Conservation (phyloP, 2,329 filamentous ascomycete genomes). For the Ceratocystis huliohia region DNA sequence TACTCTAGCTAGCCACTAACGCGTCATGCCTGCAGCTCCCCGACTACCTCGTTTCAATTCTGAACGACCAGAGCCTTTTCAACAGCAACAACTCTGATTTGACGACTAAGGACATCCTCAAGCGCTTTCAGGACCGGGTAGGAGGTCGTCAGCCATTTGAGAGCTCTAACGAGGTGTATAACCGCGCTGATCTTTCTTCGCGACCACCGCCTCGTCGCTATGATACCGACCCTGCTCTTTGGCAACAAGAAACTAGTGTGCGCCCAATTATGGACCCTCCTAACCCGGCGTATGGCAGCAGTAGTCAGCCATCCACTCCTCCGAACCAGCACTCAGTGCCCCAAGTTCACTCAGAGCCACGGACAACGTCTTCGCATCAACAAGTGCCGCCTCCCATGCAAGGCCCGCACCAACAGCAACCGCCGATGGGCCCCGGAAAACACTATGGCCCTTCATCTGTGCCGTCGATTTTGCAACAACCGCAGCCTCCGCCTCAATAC, state of each 20-base stretch:
- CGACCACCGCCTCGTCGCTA: constrained; percentile 50
- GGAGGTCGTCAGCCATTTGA: constrained; percentile 43
- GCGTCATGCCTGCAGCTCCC: constrained; percentile 53
- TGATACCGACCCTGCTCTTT: constrained; percentile 75
- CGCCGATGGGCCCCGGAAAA: constrained; percentile 11
- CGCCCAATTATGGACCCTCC: constrained; percentile 55
- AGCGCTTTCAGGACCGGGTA: constrained; percentile 72
- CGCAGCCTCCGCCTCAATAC: constrained; percentile 17
- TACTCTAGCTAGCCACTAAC: constrained; percentile 21
- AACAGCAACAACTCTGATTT: constrained; percentile 64
- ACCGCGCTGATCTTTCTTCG: constrained; percentile 45
- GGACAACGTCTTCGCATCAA: constrained; percentile 14
- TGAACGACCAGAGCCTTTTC: constrained; percentile 73
- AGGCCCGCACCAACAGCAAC: constrained; percentile 10
- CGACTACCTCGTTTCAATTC: constrained; percentile 73
- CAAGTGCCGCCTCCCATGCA: constrained; percentile 15
- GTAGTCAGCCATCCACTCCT: constrained; percentile 20
- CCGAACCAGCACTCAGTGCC: constrained; percentile 20
- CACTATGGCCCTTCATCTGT: constrained; percentile 12
- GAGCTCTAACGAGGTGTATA: constrained; percentile 45
- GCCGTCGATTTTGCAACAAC: constrained; percentile 20
- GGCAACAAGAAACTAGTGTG: constrained; percentile 74
- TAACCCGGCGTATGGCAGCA: constrained; percentile 25
- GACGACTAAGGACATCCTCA: constrained; percentile 93
- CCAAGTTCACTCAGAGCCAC: constrained; percentile 18